Evolutionary conservation across 2,329 filamentous ascomycete genomes (phyloP).

Genomic region (Lojkania enalia): DNA sequence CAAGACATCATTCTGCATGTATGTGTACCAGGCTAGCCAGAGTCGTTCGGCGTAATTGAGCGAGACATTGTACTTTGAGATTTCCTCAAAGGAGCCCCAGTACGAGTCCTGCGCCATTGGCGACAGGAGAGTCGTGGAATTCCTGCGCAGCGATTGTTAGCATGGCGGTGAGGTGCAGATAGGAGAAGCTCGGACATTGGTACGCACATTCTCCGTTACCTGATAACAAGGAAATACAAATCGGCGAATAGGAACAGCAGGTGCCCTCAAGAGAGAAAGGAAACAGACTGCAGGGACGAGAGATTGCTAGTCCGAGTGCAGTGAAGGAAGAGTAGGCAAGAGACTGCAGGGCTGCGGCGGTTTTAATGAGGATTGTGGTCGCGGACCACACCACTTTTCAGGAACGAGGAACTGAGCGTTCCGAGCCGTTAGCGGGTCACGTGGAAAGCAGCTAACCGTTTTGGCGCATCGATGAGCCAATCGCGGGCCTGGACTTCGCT

Average conservation of each 20-base stretch:
- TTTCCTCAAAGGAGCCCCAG: slow-evolving; percentile 67
- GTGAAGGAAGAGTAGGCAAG: not conserved
- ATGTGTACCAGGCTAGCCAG: slow-evolving; percentile 96
- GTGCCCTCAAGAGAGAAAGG: not conserved
- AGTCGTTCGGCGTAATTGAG: slow-evolving; percentile 85
- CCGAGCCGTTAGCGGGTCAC: slow-evolving; percentile 1
- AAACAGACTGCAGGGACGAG: not conserved
- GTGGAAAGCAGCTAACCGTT: not conserved
- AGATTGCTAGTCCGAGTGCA: not conserved
- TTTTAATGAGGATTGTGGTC: not conserved
- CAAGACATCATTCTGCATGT: slow-evolving; percentile 96
- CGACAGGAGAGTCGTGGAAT: slow-evolving; percentile 40
- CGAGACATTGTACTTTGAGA: slow-evolving; percentile 75
- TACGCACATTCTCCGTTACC: slow-evolving; percentile 5
- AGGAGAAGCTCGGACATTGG: not conserved
- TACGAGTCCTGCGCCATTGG: slow-evolving; percentile 58
- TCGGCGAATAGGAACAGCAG: not conserved
- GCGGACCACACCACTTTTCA: slow-evolving; percentile 2
- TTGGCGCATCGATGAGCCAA: not conserved
- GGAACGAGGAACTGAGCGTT: not conserved
- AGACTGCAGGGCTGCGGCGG: not conserved
- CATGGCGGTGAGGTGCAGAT: slow-evolving; percentile 8
- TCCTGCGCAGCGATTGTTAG: slow-evolving; percentile 33
- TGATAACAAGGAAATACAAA: slow-evolving; percentile 3
- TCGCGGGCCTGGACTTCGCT: not conserved